These are phyloP conservation scores for Xylaria venustula DNA, from an alignment of 495 filamentous ascomycete species.

Conservation along the genomic window DNA sequence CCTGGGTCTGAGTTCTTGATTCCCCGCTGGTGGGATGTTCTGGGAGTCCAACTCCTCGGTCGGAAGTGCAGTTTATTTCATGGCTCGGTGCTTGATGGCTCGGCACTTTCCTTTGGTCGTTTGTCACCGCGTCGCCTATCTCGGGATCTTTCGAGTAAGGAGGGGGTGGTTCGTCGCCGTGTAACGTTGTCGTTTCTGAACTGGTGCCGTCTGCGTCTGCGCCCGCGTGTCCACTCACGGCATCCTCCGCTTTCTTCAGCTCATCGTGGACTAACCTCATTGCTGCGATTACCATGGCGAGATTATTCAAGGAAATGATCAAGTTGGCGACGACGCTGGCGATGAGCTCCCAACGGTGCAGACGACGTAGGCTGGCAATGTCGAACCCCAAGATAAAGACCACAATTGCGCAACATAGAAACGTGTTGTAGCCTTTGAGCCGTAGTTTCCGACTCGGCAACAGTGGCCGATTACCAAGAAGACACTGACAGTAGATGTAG, in stretches of 20 bases:
- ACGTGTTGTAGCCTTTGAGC: not conserved
- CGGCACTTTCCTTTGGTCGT: not conserved
- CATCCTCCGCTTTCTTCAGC: not conserved
- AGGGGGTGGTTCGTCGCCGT: not conserved
- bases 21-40: not conserved
- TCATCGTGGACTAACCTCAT: not conserved
- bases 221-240: not conserved
- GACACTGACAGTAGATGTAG: not conserved
- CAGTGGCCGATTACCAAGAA: not conserved
- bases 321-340: not conserved
- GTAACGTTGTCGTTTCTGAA: not conserved
- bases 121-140: not conserved
- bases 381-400: not conserved
- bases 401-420: not conserved
- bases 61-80: no score
- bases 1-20: not conserved
- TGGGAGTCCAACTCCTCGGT: not conserved
- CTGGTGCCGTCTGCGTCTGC: not conserved
- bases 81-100: not conserved
- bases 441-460: not conserved
- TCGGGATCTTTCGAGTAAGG: not conserved
- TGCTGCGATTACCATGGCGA: not conserved
- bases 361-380: not conserved
- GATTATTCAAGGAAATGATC: not conserved
- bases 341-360: not conserved